A percentile compares a stretch with the other conserved stretches of the same genome.
These are phyloP conservation scores for Boletus subcaerulescens DNA, from an alignment of 768 basidiomycete species.

Conservation along the genomic window DNA sequence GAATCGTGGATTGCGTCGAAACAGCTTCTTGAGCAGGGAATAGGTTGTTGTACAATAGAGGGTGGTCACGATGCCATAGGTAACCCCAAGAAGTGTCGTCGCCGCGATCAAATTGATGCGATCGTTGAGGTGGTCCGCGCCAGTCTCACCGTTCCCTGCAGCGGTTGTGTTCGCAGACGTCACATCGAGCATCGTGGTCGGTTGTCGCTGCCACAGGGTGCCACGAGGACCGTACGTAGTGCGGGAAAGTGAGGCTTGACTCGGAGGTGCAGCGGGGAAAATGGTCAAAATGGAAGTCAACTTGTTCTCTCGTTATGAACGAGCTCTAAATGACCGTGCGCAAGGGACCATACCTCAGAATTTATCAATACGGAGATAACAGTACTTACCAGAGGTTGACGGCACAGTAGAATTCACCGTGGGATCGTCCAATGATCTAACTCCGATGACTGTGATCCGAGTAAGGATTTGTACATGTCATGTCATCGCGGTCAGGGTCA, in stretches of 20 bases:
- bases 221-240: conserved; percentile 5
- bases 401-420: conserved; percentile 5
- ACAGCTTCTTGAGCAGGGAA: conserved; percentile 20
- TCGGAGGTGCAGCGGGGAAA: conserved; percentile 8
- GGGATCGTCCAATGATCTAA: conserved; percentile 9
- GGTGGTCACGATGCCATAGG: conserved; percentile 20
- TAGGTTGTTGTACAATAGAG: conserved; percentile 21
- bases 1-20: conserved; percentile 3
- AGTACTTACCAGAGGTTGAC: not conserved
- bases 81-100: conserved; percentile 22
- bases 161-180: conserved; percentile 7
- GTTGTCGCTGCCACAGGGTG: conserved; percentile 4
- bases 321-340: conserved; percentile 26
- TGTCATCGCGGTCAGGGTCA: conserved; percentile 15
- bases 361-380: conserved; percentile 16
- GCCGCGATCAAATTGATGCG: conserved; percentile 25
- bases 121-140: conserved; percentile 14
- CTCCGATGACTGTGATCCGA: conserved; percentile 21
- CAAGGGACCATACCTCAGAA: conserved; percentile 4
- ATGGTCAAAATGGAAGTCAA: conserved; percentile 13
- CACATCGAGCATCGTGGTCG: conserved; percentile 2
- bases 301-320: conserved; percentile 13
- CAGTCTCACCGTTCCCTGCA: conserved; percentile 2
- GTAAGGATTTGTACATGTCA: not conserved
- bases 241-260: conserved; percentile 1